Percentiles rank a stretch among this genome's conserved stretches.
These are phyloP conservation scores for Allium fistulosum DNA, from an alignment of 106 monocot species.

Conservation along the genomic window DNA sequence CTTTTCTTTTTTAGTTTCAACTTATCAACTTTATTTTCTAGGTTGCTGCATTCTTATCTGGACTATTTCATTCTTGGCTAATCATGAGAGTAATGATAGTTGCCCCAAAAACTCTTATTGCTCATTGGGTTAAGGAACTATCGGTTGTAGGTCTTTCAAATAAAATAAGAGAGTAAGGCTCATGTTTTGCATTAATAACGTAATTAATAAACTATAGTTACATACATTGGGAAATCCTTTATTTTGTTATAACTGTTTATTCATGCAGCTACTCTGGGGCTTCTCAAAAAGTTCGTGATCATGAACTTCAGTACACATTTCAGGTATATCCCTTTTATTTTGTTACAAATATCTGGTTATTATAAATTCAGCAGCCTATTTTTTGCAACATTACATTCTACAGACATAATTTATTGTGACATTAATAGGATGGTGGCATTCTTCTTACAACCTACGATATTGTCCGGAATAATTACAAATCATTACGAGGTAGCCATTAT, in stretches of 20 bases:
- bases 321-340: constrained; percentile 35
- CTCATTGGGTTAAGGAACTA: constrained; percentile 89
- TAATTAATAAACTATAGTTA: not conserved
- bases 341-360: not conserved
- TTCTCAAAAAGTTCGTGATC: constrained; percentile 50
- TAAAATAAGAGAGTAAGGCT: constrained; percentile 68
- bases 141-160: constrained; percentile 73
- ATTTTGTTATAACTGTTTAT: not conserved
- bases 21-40: constrained; percentile 16
- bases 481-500: constrained; percentile 57
- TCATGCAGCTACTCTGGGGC: constrained; percentile 73
- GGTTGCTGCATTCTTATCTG: constrained; percentile 87
- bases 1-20: not conserved
- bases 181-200: not conserved
- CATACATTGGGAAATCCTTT: not conserved
- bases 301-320: constrained; percentile 56
- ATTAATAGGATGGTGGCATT: constrained; percentile 69
- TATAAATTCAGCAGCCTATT: not conserved
- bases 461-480: constrained; percentile 78
- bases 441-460: constrained; percentile 98
- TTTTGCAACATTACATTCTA: not conserved
- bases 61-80: constrained; percentile 72
- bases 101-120: constrained; percentile 88
- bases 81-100: constrained; percentile 83
- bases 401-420: not conserved